Evolutionary conservation across 2,329 filamentous ascomycete genomes (phyloP), one percentile per base, ranked within the genome.

Genomic region (Exophiala mesophila): DNA sequence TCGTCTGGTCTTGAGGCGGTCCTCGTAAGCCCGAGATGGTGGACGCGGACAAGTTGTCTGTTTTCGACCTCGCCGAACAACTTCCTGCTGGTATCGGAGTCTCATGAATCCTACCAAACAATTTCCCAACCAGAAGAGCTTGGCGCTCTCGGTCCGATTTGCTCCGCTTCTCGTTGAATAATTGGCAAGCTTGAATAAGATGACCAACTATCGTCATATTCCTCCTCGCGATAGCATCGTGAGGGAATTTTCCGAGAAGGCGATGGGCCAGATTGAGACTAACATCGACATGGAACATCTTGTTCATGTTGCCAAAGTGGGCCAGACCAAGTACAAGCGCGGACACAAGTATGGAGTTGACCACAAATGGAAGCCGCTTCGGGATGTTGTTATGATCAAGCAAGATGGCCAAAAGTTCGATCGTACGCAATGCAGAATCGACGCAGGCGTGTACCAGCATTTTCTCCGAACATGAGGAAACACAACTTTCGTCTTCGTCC

Each of bases 281-380:
- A 17, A 60, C 60, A 42, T 62, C 57, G 1, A 64, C 49, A 0
- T 61, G 62, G 13, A 64, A 56, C 3, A 61, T 39, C 33, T 57
- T n/a, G n/a, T n/a, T n/a, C n/a, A n/a, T n/a, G 40, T 72, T 68
- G 0, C 66, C 67, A 36, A 72, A 71, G 17, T 64, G 61, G 0
- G 68, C 68, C 0, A 69, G 60, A 0, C 69, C 69, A 0, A 72
- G 57, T 0, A 71, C 68, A 1, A 72, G 53, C 0, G 65, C 66
- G 0, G 68, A 68, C 4, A 69, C 64, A 45, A 72, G 72, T 3
- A 67, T 61, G 2, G 66, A 67, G 36, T 71, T 72, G 3, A 71
- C 66, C 1, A 71, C 50, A 12, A 71, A 69, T 0, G 69, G 69
- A 3, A 71, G 51, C 1, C 68, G 59, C 20, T 65, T 67, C 0